Evolutionary conservation across 148 eudicot genomes (phyloP).

Genomic region (Euryodendron excelsum): DNA sequence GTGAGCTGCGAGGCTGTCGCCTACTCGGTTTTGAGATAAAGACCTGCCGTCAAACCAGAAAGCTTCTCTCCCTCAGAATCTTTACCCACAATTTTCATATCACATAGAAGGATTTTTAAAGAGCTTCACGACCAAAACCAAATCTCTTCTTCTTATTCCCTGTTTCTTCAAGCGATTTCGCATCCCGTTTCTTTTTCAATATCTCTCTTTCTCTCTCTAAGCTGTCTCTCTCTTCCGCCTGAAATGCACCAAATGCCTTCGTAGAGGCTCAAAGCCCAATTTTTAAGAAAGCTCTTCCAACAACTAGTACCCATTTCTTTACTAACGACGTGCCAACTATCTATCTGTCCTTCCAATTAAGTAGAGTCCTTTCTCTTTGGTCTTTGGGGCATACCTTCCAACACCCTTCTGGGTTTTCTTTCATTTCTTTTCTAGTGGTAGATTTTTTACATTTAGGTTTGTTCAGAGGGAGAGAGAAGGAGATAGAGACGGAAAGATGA

Average conservation of each 20-base stretch:
- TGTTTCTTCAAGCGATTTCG: slow-evolving; percentile 36
- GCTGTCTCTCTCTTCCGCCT: slow-evolving; percentile 18
- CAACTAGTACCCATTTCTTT: slow-evolving; percentile 21
- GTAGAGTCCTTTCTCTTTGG: not conserved
- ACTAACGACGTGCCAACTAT: slow-evolving; percentile 31
- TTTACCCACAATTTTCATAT: not conserved
- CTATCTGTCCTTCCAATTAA: slow-evolving; percentile 4
- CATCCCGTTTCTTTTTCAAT: not conserved
- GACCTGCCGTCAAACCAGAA: slow-evolving; percentile 20
- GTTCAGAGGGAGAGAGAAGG: not conserved
- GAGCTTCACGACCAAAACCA: not conserved
- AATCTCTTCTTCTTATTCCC: slow-evolving; percentile 9
- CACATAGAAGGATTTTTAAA: not conserved
- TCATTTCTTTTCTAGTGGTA: not conserved
- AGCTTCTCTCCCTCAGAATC: not conserved
- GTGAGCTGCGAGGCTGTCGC: not conserved
- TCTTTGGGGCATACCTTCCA: not conserved
- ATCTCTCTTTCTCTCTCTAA: not conserved
- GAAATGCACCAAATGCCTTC: not conserved
- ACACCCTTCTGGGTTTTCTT: slow-evolving; percentile 5
- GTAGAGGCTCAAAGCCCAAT: not conserved
- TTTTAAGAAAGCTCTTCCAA: slow-evolving; percentile 10
- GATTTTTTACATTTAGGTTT: not conserved
- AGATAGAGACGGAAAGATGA: slow-evolving; percentile 25
- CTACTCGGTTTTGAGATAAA: not conserved